Evolutionary conservation across 768 basidiomycete species (phyloP).

Genomic region (Goffeauzyma gilvescens): DNA sequence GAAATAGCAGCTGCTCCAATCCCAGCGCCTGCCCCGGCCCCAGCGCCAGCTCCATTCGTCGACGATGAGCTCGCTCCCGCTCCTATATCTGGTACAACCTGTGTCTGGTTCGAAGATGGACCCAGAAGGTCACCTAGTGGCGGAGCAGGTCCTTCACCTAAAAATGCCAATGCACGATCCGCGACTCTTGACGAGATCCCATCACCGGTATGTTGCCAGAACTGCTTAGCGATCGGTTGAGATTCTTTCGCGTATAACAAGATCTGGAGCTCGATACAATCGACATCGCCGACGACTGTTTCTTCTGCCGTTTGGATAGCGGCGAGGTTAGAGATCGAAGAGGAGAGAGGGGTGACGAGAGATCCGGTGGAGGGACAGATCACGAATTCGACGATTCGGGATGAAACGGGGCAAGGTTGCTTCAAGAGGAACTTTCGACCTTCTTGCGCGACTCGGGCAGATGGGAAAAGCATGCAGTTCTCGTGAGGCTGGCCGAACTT

Average conservation of each 20-base stretch:
- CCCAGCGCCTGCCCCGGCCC: too few relatives aligned
- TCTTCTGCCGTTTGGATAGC: slow-evolving; percentile 6
- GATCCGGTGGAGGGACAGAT: slow-evolving; percentile 39
- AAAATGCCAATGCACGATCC: slow-evolving; percentile 56
- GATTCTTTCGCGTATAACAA: slow-evolving; percentile 51
- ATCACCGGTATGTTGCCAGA: slow-evolving; percentile 88
- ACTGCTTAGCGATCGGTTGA: slow-evolving; percentile 57
- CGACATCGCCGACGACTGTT: slow-evolving; percentile 19
- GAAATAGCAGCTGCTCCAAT: too few relatives aligned
- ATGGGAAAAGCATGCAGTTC: slow-evolving; percentile 58
- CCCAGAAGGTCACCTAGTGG: neutral
- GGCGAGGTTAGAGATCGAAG: slow-evolving; percentile 1
- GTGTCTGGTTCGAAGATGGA: too few relatives aligned
- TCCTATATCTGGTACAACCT: too few relatives aligned
- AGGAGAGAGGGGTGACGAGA: slow-evolving; percentile 7
- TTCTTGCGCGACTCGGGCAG: slow-evolving; percentile 49
- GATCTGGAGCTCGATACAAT: slow-evolving; percentile 51
- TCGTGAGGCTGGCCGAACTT: slow-evolving; percentile 60
- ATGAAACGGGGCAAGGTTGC: slow-evolving; percentile 39
- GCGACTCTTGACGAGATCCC: slow-evolving; percentile 78
- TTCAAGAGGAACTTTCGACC: slow-evolving; percentile 50
- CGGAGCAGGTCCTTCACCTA: slow-evolving; percentile 37
- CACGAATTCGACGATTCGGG: slow-evolving; percentile 41
- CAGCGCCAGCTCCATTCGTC: too few relatives aligned
- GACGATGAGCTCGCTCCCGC: too few relatives aligned